phyloP scores from a whole-genome alignment of 345 rosid species.

The Abelmoschus esculentus region DNA sequence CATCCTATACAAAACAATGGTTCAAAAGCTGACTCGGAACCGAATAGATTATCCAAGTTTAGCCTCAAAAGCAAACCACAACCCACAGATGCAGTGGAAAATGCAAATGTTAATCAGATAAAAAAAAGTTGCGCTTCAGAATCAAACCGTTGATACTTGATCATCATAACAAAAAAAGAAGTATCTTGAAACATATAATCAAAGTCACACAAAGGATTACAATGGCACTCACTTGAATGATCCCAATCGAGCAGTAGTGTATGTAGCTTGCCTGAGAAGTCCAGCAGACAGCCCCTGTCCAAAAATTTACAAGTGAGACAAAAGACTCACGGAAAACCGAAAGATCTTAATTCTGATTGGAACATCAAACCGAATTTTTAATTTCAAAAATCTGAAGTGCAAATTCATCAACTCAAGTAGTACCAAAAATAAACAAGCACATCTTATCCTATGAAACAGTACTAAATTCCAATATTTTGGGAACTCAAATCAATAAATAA shows the following conservation, averaged over 20 bases:
- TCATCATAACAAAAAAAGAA: background rate
- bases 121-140: background rate
- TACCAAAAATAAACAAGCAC: background rate
- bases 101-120: background rate
- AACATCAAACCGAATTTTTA: background rate
- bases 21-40: background rate
- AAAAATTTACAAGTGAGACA: background rate
- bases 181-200: background rate
- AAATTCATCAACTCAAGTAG: background rate
- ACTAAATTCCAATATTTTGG: background rate
- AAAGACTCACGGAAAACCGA: slow-evolving; percentile 5
- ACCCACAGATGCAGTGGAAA: background rate
- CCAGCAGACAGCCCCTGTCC: background rate
- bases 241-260: slow-evolving; percentile 1
- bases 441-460: background rate
- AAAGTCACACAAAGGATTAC: background rate
- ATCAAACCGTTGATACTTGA: background rate
- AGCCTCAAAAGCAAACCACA: background rate
- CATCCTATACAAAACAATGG: background rate
- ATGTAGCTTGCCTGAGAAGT: slow-evolving; percentile 5
- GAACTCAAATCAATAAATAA: background rate
- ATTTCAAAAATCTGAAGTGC: background rate
- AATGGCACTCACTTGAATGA: background rate
- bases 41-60: background rate
- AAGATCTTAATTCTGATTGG: background rate